A percentile compares a stretch with the other conserved stretches of the same genome.
phyloP scores from a whole-genome alignment of 768 basidiomycete species.

The Psilocybe azurescens region DNA sequence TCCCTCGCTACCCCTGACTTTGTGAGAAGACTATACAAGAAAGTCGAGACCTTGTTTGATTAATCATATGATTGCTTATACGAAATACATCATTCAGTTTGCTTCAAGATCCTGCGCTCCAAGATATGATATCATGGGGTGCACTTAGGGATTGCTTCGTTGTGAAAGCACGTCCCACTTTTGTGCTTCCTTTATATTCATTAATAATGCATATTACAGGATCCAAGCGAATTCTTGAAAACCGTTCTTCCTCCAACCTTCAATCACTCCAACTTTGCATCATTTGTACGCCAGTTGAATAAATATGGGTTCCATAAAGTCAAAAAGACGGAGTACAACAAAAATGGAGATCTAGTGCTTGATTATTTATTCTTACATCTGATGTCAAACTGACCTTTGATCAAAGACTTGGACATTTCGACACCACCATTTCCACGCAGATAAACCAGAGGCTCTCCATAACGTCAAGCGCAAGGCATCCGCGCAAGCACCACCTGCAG shows the following conservation, averaged over 20 bases:
- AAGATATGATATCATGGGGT: background rate
- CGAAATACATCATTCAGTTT: background rate
- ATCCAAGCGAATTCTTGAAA: constrained; percentile 79
- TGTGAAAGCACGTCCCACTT: background rate
- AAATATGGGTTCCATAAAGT: constrained; percentile 97
- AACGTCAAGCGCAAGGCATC: constrained; percentile 54
- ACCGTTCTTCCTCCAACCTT: constrained; percentile 86
- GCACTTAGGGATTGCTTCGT: background rate
- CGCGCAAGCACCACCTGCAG: constrained; percentile 29
- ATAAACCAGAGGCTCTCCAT: constrained; percentile 53
- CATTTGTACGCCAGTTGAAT: constrained; percentile 89
- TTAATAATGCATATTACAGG: background rate
- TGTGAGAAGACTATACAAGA: background rate
- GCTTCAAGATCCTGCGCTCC: background rate
- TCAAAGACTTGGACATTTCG: constrained; percentile 55
- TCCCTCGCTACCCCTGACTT: background rate
- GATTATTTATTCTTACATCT: background rate
- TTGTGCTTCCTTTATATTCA: background rate
- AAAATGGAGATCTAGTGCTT: constrained; percentile 61
- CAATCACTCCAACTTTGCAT: constrained; percentile 92
- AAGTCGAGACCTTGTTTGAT: background rate
- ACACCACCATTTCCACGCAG: constrained; percentile 59
- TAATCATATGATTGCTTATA: background rate
- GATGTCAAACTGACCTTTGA: background rate
- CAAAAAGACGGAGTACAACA: constrained; percentile 81